Percentiles rank a stretch among this genome's conserved stretches.
These are phyloP conservation scores for Xylariaceae sp. DNA, from an alignment of 2,329 filamentous ascomycete genomes.

Conservation along the genomic window DNA sequence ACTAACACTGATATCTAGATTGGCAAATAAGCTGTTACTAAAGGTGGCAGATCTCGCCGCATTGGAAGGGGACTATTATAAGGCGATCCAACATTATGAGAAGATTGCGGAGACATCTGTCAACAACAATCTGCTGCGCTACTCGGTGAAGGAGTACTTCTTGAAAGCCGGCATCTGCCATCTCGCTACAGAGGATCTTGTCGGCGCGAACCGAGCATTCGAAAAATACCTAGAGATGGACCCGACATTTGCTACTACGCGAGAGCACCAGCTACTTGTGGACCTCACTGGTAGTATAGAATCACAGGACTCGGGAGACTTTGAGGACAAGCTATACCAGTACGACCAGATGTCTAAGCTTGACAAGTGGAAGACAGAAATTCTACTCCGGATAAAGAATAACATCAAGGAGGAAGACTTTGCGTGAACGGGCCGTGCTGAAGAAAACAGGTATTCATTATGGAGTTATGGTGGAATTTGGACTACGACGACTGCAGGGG, in stretches of 20 bases:
- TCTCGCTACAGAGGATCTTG: conserved; percentile 67
- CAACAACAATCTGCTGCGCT: conserved; percentile 88
- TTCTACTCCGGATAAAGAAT: conserved; percentile 79
- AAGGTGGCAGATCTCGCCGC: conserved; percentile 88
- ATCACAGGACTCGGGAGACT: conserved; percentile 73
- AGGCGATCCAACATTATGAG: conserved; percentile 77
- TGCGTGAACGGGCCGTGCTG: conserved; percentile 23
- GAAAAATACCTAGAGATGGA: conserved; percentile 79
- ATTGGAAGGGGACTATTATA: conserved; percentile 77
- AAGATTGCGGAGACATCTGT: conserved; percentile 73
- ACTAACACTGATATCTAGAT: conserved; percentile 15
- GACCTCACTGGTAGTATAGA: conserved; percentile 75
- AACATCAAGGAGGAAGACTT: conserved; percentile 58
- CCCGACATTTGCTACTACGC: conserved; percentile 67
- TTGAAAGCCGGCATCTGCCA: conserved; percentile 92
- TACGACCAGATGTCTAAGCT: conserved; percentile 83
- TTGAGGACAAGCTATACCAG: conserved; percentile 80
- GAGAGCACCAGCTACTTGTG: conserved; percentile 75
- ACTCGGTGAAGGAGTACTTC: conserved; percentile 92
- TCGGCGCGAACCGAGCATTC: conserved; percentile 73
- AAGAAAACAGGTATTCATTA: conserved; percentile 10
- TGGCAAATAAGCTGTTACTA: conserved; percentile 90
- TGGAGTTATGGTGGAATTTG: conserved; percentile 14
- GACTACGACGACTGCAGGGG: conserved; percentile 7
- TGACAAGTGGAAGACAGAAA: conserved; percentile 94